These are phyloP conservation scores for Thozetella sp. DNA, from an alignment of 495 filamentous ascomycete species.

Conservation along the genomic window DNA sequence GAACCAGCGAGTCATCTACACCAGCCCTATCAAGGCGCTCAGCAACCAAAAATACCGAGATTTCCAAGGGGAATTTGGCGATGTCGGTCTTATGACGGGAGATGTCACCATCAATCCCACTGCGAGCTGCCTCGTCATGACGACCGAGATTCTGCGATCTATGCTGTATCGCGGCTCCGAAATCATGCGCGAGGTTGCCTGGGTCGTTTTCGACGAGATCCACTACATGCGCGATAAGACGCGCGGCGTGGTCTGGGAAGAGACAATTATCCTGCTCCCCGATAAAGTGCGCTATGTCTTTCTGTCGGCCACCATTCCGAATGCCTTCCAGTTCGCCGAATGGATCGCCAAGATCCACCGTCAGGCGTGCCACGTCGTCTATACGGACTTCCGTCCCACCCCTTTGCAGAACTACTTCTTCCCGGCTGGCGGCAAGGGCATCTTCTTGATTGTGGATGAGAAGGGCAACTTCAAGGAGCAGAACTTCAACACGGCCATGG, in stretches of 20 bases:
- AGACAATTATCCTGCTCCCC: constrained; percentile 94
- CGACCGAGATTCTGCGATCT: constrained; percentile 96
- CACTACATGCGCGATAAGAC: constrained; percentile 96
- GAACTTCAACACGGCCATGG: constrained; percentile 96
- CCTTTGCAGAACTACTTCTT: constrained; percentile 98
- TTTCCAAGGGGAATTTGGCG: constrained; percentile 92
- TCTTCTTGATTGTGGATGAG: constrained; percentile 94
- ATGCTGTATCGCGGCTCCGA: constrained; percentile 98
- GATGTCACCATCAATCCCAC: constrained; percentile 99
- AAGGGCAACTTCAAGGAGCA: constrained; percentile 93
- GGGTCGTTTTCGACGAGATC: constrained; percentile 98
- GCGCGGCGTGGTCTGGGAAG: constrained; percentile 97
- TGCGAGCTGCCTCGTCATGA: constrained; percentile 98
- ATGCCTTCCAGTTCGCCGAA: constrained; percentile 98
- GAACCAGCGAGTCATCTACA: constrained; percentile 98
- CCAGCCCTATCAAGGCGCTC: constrained; percentile 96
- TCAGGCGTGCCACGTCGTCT: constrained; percentile 97
- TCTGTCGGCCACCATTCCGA: constrained; percentile 97
- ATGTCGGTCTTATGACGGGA: constrained; percentile 97
- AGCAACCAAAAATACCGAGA: constrained; percentile 99
- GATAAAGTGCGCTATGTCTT: constrained; percentile 99
- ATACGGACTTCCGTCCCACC: constrained; percentile 96
- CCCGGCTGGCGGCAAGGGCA: constrained; percentile 89
- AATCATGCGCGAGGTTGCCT: constrained; percentile 97
- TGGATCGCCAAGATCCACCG: constrained; percentile 98